These are phyloP conservation scores for Erucastrum elatum DNA, from an alignment of 345 rosid species.

Conservation along the genomic window DNA sequence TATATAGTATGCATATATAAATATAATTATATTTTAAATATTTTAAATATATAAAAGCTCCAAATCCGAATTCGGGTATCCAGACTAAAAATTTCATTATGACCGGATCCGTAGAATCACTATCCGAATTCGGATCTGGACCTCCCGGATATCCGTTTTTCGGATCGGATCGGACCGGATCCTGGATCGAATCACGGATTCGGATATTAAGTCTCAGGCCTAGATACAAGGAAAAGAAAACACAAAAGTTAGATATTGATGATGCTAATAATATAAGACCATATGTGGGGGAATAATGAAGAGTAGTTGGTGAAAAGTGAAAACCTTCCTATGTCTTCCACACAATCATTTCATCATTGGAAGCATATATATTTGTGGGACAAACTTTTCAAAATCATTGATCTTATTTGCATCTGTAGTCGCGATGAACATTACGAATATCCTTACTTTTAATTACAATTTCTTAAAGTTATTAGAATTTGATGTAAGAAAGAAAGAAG, in stretches of 20 bases:
- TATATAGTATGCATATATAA: too few relatives aligned
- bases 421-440: constrained; percentile 23
- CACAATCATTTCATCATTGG: constrained; percentile 43
- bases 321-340: constrained; percentile 34
- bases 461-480: not conserved
- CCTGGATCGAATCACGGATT: too few relatives aligned
- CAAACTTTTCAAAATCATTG: constrained; percentile 9
- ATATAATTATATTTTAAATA: too few relatives aligned
- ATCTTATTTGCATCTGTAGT: constrained; percentile 15
- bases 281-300: constrained; percentile 11
- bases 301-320: constrained; percentile 38
- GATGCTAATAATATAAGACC: constrained; percentile 24
- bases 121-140: too few relatives aligned
- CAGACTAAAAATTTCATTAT: too few relatives aligned
- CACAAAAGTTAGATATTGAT: constrained; percentile 3
- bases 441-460: constrained; percentile 11
- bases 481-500: constrained; percentile 18
- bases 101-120: too few relatives aligned
- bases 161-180: too few relatives aligned
- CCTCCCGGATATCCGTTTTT: too few relatives aligned
- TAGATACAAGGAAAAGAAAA: not conserved
- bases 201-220: too few relatives aligned
- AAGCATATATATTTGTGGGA: constrained; percentile 33
- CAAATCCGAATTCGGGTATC: too few relatives aligned
- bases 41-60: too few relatives aligned